Conservation (phyloP, 2,329 filamentous ascomycete genomes). For the Verticillium klebahnii region DNA sequence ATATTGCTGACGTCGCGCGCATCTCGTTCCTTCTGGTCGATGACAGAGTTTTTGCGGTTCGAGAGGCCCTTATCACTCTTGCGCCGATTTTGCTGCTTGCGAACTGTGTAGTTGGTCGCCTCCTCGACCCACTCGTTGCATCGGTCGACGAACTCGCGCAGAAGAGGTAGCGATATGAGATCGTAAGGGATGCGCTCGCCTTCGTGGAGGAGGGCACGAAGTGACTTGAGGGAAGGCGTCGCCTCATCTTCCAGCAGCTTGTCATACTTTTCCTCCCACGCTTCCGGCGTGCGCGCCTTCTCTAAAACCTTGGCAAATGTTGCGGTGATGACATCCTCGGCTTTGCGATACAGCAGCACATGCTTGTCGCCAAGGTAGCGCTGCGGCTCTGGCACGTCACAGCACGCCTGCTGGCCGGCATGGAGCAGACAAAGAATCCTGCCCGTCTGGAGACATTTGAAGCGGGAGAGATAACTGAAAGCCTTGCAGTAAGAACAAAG, state of each 20-base stretch:
- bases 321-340: conserved; percentile 62
- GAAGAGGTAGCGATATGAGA: conserved; percentile 72
- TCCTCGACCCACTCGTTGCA: conserved; percentile 99
- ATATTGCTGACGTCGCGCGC: conserved; percentile 87
- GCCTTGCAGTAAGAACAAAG: conserved; percentile 90
- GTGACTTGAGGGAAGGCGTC: conserved; percentile 77
- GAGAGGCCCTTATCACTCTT: conserved; percentile 91
- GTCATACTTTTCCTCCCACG: conserved; percentile 87
- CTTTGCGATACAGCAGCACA: conserved; percentile 70
- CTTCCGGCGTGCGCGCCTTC: conserved; percentile 78
- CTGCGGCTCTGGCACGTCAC: conserved; percentile 60
- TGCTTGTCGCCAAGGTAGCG: conserved; percentile 69
- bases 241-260: conserved; percentile 78
- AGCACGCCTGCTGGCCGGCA: conserved; percentile 77
- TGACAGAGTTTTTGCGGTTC: conserved; percentile 47
- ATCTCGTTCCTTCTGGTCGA: conserved; percentile 81
- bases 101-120: conserved; percentile 90
- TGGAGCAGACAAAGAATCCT: conserved; percentile 82
- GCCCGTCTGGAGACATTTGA: conserved; percentile 75
- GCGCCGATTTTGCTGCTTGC: conserved; percentile 94
- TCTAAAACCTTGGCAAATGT: conserved; percentile 75
- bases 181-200: conserved; percentile 95
- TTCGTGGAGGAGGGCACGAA: conserved; percentile 81
- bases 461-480: conserved; percentile 86
- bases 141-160: conserved; percentile 87